These are phyloP conservation scores for Spinacia oleracea DNA, from an alignment of 179 eudicot genomes.

Conservation along the genomic window DNA sequence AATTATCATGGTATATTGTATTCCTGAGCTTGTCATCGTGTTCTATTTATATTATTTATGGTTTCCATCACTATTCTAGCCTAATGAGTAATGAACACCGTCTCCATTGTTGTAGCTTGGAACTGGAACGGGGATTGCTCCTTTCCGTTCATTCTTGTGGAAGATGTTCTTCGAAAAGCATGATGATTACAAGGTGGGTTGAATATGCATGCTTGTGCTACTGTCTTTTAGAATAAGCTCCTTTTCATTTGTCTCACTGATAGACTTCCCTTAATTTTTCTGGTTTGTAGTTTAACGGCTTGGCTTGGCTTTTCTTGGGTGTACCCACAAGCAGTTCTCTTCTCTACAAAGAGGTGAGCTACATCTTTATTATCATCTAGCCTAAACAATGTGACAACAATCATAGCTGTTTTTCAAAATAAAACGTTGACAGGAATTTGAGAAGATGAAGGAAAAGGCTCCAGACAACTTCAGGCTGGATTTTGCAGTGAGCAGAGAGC, in stretches of 20 bases:
- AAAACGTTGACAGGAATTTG: slow-evolving; percentile 64
- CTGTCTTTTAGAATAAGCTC: background rate
- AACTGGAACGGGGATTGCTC: slow-evolving; percentile 99
- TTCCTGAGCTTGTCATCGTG: slow-evolving; percentile 1
- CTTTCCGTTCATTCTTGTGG: slow-evolving; percentile 97
- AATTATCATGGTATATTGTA: slow-evolving; percentile 62
- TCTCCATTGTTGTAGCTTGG: slow-evolving; percentile 65
- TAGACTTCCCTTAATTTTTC: slow-evolving; percentile 9
- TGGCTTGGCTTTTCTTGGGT: slow-evolving; percentile 99
- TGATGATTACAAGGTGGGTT: slow-evolving; percentile 82
- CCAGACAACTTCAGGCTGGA: slow-evolving; percentile 87
- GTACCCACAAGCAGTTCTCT: slow-evolving; percentile 96
- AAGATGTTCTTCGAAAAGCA: slow-evolving; percentile 98
- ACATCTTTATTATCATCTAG: background rate
- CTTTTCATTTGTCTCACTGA: background rate
- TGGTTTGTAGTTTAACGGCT: slow-evolving; percentile 77
- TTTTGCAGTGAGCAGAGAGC: slow-evolving; percentile 94
- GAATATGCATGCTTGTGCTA: background rate
- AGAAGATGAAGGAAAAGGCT: slow-evolving; percentile 77
- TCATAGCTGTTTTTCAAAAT: background rate
- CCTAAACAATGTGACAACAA: background rate
- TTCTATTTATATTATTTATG: background rate
- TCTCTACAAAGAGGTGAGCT: slow-evolving; percentile 87
- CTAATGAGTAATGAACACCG: slow-evolving; percentile 1
- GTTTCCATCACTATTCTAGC: background rate